Evolutionary conservation across 106 monocot genomes (phyloP).

Genomic region (Dactylorhiza incarnata): DNA sequence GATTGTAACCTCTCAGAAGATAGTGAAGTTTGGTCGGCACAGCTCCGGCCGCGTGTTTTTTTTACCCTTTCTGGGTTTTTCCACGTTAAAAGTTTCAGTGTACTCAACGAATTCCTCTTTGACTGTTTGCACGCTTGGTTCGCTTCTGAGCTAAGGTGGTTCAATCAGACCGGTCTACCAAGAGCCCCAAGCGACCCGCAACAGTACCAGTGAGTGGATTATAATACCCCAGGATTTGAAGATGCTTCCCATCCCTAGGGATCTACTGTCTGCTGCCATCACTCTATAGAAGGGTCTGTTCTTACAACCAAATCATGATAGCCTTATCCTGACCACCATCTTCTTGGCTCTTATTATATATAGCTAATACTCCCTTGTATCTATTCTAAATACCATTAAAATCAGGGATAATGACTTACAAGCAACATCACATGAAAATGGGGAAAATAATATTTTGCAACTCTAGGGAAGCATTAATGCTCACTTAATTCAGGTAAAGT

Average conservation of each 20-base stretch:
- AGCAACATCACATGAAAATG: neutral
- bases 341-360: too few relatives aligned
- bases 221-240: conserved; percentile 87
- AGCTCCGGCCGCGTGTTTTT: too few relatives aligned
- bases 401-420: neutral
- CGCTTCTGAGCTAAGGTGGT: too few relatives aligned
- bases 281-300: conserved; percentile 89
- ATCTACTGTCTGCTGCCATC: conserved; percentile 86
- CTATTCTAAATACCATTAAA: neutral
- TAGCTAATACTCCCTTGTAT: too few relatives aligned
- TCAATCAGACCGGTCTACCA: too few relatives aligned
- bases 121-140: too few relatives aligned
- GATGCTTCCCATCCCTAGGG: conserved; percentile 83
- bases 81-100: too few relatives aligned
- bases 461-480: neutral
- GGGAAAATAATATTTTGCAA: neutral
- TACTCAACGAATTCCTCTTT: too few relatives aligned
- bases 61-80: too few relatives aligned
- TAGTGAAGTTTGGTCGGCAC: too few relatives aligned
- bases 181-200: too few relatives aligned
- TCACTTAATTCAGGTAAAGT: neutral
- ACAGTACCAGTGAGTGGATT: conserved; percentile 80
- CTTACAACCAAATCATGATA: conserved; percentile 78
- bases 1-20: too few relatives aligned
- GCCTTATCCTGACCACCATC: conserved; percentile 75